Percentiles rank a stretch among this genome's conserved stretches.
These are phyloP conservation scores for Santalum album DNA, from an alignment of 164 flowering plant genomes.

Conservation along the genomic window DNA sequence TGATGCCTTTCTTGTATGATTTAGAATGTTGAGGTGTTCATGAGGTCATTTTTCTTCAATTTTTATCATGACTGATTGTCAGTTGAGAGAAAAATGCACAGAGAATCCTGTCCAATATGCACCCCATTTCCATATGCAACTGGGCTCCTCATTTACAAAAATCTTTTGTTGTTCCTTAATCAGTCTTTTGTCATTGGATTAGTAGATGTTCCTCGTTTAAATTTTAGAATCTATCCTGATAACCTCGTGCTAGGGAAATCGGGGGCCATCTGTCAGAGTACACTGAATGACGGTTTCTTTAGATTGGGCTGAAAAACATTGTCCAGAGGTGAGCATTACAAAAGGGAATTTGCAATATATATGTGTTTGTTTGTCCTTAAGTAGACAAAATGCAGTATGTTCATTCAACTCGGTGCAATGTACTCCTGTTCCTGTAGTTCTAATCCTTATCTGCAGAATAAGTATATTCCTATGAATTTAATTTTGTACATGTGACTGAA, in stretches of 20 bases:
- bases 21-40: background rate
- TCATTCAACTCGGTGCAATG: too few relatives aligned
- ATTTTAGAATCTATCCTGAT: background rate
- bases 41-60: background rate
- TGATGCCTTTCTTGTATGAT: background rate
- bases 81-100: background rate
- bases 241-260: constrained; percentile 27
- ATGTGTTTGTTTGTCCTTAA: too few relatives aligned
- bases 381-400: background rate
- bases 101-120: background rate
- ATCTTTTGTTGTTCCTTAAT: background rate
- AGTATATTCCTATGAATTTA: too few relatives aligned
- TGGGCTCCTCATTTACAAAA: background rate
- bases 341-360: too few relatives aligned
- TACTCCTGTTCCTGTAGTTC: too few relatives aligned
- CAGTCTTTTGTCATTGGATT: background rate
- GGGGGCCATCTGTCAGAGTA: constrained; percentile 15
- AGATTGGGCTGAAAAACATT: constrained; percentile 12
- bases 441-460: too few relatives aligned
- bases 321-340: constrained; percentile 24
- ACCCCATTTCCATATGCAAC: background rate
- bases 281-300: constrained; percentile 1
- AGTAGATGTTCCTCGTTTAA: background rate
- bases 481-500: too few relatives aligned
- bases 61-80: background rate